Evolutionary conservation across 768 basidiomycete species (phyloP), one percentile per base, ranked within the genome.

Genomic region (Psilocybe cubensis): DNA sequence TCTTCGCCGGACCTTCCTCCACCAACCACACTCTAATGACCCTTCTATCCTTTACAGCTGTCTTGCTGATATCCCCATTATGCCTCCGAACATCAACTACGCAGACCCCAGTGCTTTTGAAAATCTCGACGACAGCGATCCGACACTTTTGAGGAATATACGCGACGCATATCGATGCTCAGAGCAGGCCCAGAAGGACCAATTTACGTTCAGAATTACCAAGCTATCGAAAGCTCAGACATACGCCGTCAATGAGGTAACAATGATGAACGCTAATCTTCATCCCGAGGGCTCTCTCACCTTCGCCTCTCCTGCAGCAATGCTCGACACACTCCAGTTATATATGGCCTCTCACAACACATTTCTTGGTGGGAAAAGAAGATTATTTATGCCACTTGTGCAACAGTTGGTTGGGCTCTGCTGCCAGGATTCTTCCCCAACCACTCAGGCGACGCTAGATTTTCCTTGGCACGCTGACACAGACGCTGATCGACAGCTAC

Each of bases 181-280:
- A 2, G 33, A 57, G 12, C 46, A 49, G 18, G 64, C 69, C 4
- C 59, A 66, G 41, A 44, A 65, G 12, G 73, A 74, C 38, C 17
- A 41, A 11, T 75, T 75, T 52, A 57, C 52, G 0, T 73, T 74
- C 54, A 25, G 47, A 8, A 70, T 73, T 45, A 71, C 63, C 17
- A 72, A 68, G 25, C 68, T 76, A 14, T 62, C 64, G 1, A 35
- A 29, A 5, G 47, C 49, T 10, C 65, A 74, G 52, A 72, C 74
- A 11, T 64, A 69, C 42, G 57, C 66, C 3, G 64, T 73, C 17
- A 74, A 73, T 43, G 62, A 66, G 25, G 61, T 73, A 24, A 46
- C 68, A 11, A 59, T 74, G 61, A 58, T 63, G 56, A 68, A 68
- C 17, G 59, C 65, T 3, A 68, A 67, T 33, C 57, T 69, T 14